Evolutionary conservation across 139 green algal species (phyloP).

Genomic region (Yamagishiella unicocca): DNA sequence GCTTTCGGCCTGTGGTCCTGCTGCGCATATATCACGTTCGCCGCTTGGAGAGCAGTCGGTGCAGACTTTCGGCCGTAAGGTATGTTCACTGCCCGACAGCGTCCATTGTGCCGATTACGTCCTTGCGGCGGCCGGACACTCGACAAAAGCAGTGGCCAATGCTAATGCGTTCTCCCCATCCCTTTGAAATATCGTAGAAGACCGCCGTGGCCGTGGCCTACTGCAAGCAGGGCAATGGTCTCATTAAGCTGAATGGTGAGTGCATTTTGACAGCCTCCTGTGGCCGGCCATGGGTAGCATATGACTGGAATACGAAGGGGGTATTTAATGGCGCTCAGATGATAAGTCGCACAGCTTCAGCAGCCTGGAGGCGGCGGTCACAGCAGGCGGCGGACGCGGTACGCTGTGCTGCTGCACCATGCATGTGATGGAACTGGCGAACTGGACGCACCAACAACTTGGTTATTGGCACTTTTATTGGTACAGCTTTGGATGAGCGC

Average conservation of each 20-base stretch:
- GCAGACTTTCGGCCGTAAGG: constrained; percentile 97
- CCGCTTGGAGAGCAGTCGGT: constrained; percentile 81
- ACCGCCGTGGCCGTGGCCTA: constrained; percentile 96
- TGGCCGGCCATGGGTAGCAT: background rate
- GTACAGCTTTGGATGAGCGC: too few species aligned
- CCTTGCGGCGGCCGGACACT: constrained; percentile 13
- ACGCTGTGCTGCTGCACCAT: too few species aligned
- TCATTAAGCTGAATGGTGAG: constrained; percentile 97
- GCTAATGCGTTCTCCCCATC: too few species aligned
- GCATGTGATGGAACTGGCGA: too few species aligned
- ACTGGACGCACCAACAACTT: too few species aligned
- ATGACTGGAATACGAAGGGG: too few species aligned
- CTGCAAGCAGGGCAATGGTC: constrained; percentile 92
- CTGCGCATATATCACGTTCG: background rate
- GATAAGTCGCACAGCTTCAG: background rate
- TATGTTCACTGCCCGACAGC: constrained; percentile 32
- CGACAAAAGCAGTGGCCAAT: too few species aligned
- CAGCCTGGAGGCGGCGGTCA: background rate
- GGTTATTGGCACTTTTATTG: too few species aligned
- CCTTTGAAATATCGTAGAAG: constrained; percentile 83
- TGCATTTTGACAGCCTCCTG: background rate
- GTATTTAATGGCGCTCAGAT: background rate
- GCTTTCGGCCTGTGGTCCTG: background rate
- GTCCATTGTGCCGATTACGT: background rate
- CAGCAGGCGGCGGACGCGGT: background rate